Percentiles rank a stretch among this genome's conserved stretches.
These are phyloP conservation scores for Raphanus hybrid DNA, from an alignment of 441 rosid genomes.

Conservation along the genomic window DNA sequence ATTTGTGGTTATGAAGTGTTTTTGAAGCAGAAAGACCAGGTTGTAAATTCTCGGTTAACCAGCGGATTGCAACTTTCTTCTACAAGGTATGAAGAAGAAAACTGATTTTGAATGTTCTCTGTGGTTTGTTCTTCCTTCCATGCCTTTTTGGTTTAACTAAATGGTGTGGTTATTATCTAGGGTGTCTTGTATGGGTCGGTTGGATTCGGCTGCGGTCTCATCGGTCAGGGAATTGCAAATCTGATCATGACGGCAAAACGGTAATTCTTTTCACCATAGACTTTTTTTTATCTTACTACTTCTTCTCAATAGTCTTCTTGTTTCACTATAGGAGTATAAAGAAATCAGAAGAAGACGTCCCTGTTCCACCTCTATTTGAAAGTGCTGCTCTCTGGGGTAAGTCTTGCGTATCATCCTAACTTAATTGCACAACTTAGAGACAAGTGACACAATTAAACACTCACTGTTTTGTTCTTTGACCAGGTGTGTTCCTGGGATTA, in stretches of 20 bases:
- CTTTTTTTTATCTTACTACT: constrained; percentile 2
- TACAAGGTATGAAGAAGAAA: constrained; percentile 68
- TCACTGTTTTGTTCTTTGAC: too few relatives aligned
- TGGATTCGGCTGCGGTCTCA: constrained; percentile 86
- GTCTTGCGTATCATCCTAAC: constrained; percentile 6
- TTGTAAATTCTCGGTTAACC: constrained; percentile 70
- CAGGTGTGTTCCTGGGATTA: too few relatives aligned
- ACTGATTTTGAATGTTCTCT: constrained; percentile 30
- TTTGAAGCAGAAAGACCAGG: constrained; percentile 98
- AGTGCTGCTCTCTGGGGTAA: constrained; percentile 97
- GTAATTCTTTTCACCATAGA: constrained; percentile 44
- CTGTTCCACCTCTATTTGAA: constrained; percentile 85
- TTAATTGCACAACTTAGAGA: too few relatives aligned
- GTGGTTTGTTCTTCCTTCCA: constrained; percentile 25
- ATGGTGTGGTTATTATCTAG: constrained; percentile 46
- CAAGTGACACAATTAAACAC: too few relatives aligned
- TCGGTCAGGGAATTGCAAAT: constrained; percentile 96
- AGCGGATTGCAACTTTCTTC: constrained; percentile 85
- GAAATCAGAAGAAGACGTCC: constrained; percentile 88
- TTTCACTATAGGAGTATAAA: constrained; percentile 61
- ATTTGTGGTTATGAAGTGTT: constrained; percentile 53
- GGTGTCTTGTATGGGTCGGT: constrained; percentile 88
- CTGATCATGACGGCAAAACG: constrained; percentile 87
- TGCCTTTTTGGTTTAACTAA: constrained; percentile 36
- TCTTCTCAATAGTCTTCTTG: not conserved